Evolutionary conservation across 2,329 filamentous ascomycete genomes (phyloP), one percentile per base, ranked within the genome.

Genomic region (Trichoderma pleuroti): DNA sequence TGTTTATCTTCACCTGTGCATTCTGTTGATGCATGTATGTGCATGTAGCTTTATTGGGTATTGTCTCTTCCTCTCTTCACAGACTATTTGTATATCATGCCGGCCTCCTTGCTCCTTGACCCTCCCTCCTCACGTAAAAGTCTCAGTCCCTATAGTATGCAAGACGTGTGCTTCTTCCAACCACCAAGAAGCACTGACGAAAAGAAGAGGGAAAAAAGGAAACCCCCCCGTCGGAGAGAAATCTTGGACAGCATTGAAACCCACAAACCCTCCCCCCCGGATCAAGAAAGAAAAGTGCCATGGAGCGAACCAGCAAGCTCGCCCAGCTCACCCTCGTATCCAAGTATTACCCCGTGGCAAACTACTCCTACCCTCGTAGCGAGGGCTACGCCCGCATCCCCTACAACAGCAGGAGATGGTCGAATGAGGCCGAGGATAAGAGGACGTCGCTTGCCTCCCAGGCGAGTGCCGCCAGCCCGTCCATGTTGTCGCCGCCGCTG

Each of bases 361-460:
- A 82, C 75, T 82, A 81, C 72, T 82, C 81, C 9, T 82, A 82
- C 70, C 81, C 81, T 62, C 77, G 77, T 54, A 76, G 75, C 34
- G 76, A 76, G 59, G 69, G 75, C n/a, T 5, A 42, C 62, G 68
- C 73, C 64, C 66, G 75, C 64, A 52, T 42, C 21, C 59, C 60
- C 6, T 65, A 52, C 62, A 71, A 54, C 32, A 71, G 42, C 61
- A 56, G 39, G 26, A 26, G 49, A 11, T 63, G 62, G 2, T 57
- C 71, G 16, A 52, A 32, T 36, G 36, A 28, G 49, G 64, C 75
- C 72, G 49, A 54, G 39, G 74, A 75, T 18, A 76, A 80, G 66
- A 81, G 81, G 74, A 82, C 79, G 67, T 87, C 85, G 4, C 74
- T 85, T 39, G 82, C 80, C 36, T 86, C 85, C 1, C 80, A 83